Conservation (phyloP, 805 yeast genomes). For the Trichomonascus vanleenenianus region DNA sequence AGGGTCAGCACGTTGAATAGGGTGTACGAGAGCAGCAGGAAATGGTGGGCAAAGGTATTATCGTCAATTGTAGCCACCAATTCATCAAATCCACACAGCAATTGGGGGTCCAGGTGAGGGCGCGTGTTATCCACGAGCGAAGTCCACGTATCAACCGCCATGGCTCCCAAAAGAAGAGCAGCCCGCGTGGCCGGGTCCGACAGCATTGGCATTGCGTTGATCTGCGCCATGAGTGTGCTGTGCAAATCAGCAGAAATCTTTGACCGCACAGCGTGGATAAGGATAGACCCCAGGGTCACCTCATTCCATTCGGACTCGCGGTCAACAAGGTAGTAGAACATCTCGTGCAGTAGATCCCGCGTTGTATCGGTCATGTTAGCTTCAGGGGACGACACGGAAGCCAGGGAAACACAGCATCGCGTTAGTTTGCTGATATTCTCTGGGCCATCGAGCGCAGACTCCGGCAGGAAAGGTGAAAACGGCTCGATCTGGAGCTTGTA, state of each 20-base stretch:
- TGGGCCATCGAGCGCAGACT: neutral
- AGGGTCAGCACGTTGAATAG: constrained; percentile 5
- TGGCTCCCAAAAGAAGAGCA: constrained; percentile 2
- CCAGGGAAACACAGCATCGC: constrained; percentile 10
- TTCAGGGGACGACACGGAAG: constrained; percentile 7
- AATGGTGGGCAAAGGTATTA: constrained; percentile 10
- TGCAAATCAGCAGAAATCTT: neutral
- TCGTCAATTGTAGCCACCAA: constrained; percentile 5
- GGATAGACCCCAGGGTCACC: constrained; percentile 1
- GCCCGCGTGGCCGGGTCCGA: neutral
- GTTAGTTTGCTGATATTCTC: neutral
- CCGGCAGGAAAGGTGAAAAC: constrained; percentile 8
- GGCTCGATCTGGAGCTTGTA: constrained; percentile 8
- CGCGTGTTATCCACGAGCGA: neutral
- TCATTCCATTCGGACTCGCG: constrained; percentile 7
- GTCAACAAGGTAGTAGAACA: constrained; percentile 4
- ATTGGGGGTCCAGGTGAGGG: constrained; percentile 1
- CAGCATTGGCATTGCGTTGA: neutral
- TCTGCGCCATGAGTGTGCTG: neutral
- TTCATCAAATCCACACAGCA: constrained; percentile 1
- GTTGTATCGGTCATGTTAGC: constrained; percentile 6
- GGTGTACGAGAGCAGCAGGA: constrained; percentile 7
- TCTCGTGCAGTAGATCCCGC: constrained; percentile 5
- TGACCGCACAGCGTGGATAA: neutral
- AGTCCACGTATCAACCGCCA: constrained; percentile 9